These are phyloP conservation scores for Coniochaeta sp. DNA, from an alignment of 2,329 filamentous ascomycete species.

Conservation along the genomic window DNA sequence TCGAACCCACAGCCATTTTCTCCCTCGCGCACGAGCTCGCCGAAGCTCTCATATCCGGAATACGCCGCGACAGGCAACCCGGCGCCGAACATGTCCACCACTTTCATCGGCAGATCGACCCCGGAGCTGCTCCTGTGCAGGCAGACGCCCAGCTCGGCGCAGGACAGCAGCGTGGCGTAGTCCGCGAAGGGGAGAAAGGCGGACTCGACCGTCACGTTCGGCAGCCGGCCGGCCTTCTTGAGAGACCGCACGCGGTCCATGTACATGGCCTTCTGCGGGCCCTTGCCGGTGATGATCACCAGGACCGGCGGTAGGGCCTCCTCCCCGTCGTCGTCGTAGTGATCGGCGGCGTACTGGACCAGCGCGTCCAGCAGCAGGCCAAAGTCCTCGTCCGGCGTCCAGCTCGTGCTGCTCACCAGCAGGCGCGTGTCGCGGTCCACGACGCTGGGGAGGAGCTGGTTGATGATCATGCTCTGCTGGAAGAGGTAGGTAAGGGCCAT, in stretches of 20 bases:
- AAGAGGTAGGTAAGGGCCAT: conserved; percentile 59
- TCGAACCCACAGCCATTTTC: conserved; percentile 82
- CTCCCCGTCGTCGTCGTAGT: conserved; percentile 15
- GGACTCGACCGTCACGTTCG: conserved; percentile 65
- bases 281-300: conserved; percentile 91
- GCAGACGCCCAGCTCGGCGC: conserved; percentile 83
- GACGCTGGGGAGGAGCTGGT: conserved; percentile 31
- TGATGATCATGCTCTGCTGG: conserved; percentile 34
- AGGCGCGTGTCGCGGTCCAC: conserved; percentile 59
- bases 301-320: conserved; percentile 59
- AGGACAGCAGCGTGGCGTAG: conserved; percentile 77
- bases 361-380: conserved; percentile 78
- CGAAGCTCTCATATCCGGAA: conserved; percentile 77
- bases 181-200: conserved; percentile 80
- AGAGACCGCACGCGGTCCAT: conserved; percentile 57
- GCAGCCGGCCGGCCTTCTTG: conserved; percentile 53
- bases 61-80: conserved; percentile 88
- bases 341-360: conserved; percentile 56
- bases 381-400: conserved; percentile 97
- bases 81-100: conserved; percentile 97
- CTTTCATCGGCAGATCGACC: conserved; percentile 97
- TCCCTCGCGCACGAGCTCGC: conserved; percentile 82
- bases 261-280: conserved; percentile 75
- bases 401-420: conserved; percentile 89
- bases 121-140: conserved; percentile 91